These are phyloP conservation scores for Barnettozyma sp. DNA, from an alignment of 805 yeast genomes.

Conservation along the genomic window DNA sequence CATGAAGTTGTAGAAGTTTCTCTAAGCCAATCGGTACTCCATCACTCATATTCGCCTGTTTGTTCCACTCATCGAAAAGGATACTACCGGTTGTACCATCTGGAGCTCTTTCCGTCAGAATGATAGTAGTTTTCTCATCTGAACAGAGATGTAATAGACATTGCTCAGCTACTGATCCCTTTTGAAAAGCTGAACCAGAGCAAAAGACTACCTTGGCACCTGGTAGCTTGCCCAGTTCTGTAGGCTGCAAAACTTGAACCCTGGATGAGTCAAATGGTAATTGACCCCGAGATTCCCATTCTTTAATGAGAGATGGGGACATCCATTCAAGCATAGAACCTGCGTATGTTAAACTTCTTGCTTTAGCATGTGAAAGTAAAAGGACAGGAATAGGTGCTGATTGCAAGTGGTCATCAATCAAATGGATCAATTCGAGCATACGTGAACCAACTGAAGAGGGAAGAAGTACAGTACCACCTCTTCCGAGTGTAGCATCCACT, in stretches of 20 bases:
- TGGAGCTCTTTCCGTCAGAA: constrained; percentile 64
- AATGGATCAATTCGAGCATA: constrained; percentile 67
- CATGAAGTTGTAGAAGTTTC: constrained; percentile 34
- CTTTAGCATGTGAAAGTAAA: constrained; percentile 70
- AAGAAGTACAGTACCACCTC: constrained; percentile 74
- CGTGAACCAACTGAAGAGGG: constrained; percentile 82
- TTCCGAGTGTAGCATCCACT: constrained; percentile 57
- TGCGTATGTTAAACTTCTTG: constrained; percentile 73
- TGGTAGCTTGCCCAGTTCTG: constrained; percentile 44
- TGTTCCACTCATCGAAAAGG: constrained; percentile 49
- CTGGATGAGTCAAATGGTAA: constrained; percentile 74
- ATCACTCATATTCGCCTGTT: constrained; percentile 43
- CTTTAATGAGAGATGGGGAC: constrained; percentile 77
- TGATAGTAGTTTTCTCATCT: constrained; percentile 59
- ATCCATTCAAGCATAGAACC: constrained; percentile 94
- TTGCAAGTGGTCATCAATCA: constrained; percentile 59
- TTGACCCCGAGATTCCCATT: constrained; percentile 69
- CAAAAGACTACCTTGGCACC: constrained; percentile 80
- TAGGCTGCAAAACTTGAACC: constrained; percentile 50
- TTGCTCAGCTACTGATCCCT: constrained; percentile 54
- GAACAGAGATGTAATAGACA: constrained; percentile 50
- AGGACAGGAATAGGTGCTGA: constrained; percentile 56
- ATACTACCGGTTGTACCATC: constrained; percentile 41
- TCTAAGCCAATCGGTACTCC: constrained; percentile 54
- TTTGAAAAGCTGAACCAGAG: constrained; percentile 57